Percentiles rank a stretch among this genome's conserved stretches.
phyloP scores from a whole-genome alignment of 2,329 filamentous ascomycete species.

The Pyrenochaeta sp. region DNA sequence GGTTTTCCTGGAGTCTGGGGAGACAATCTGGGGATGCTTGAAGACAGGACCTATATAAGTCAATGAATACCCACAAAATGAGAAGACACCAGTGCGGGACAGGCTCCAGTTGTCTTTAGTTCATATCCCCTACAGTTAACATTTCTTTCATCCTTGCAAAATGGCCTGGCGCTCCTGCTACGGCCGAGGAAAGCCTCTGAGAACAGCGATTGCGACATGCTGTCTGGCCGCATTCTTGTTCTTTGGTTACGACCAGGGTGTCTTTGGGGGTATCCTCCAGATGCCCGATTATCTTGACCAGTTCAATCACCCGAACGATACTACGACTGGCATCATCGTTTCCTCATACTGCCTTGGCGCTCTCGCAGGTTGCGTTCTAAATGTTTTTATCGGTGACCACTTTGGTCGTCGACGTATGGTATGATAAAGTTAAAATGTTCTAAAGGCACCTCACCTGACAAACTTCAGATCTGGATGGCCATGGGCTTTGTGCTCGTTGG shows the following conservation, averaged over 20 bases:
- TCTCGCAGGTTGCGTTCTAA: slow-evolving; percentile 45
- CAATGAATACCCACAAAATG: too few relatives aligned
- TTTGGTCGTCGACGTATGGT: slow-evolving; percentile 9
- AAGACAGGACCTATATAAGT: too few relatives aligned
- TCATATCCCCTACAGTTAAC: too few relatives aligned
- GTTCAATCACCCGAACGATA: slow-evolving; percentile 49
- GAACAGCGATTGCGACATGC: slow-evolving; percentile 15
- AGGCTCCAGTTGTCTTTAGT: too few relatives aligned
- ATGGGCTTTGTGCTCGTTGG: slow-evolving; percentile 31
- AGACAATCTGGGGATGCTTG: too few relatives aligned
- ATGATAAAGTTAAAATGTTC: neutral
- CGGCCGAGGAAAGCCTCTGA: slow-evolving; percentile 11
- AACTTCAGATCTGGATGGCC: slow-evolving; percentile 13
- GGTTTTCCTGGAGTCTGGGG: neutral
- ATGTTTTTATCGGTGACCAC: slow-evolving; percentile 15
- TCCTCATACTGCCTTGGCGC: slow-evolving; percentile 55
- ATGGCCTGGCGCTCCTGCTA: neutral
- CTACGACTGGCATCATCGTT: slow-evolving; percentile 53
- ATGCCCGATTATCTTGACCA: slow-evolving; percentile 54
- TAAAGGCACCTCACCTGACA: neutral
- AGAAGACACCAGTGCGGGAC: neutral
- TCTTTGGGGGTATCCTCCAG: slow-evolving; percentile 58
- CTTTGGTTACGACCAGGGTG: slow-evolving; percentile 56
- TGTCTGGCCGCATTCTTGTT: slow-evolving; percentile 32
- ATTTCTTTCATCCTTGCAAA: neutral